Evolutionary conservation across 257 asterid species (phyloP).

Genomic region (Petunia secreta): DNA sequence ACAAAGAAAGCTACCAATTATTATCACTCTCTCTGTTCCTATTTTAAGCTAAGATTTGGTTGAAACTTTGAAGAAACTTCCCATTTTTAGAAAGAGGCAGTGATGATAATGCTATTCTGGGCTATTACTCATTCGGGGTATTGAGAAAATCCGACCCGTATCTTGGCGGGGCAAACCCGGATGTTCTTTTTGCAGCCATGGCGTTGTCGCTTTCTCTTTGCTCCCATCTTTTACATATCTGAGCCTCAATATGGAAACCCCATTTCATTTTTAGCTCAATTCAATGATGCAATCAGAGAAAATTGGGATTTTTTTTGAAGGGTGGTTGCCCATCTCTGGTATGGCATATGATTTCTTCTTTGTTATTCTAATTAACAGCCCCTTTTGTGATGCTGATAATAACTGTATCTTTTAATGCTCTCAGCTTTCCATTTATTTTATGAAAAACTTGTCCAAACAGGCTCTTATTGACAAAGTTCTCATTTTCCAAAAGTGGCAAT

Average conservation of each 20-base stretch:
- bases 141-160: constrained; percentile 25
- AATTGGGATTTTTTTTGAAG: background rate
- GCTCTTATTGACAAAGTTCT: background rate
- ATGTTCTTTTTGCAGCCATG: constrained; percentile 35
- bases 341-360: background rate
- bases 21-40: too few species aligned
- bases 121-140: background rate
- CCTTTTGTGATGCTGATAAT: background rate
- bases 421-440: background rate
- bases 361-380: background rate
- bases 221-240: constrained; percentile 1
- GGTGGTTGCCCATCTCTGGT: constrained; percentile 18
- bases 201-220: constrained; percentile 24
- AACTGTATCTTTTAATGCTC: background rate
- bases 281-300: background rate
- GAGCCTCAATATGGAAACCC: constrained; percentile 12
- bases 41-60: too few species aligned
- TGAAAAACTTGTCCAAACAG: background rate
- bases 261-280: too few species aligned
- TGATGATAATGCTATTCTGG: background rate
- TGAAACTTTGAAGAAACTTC: background rate
- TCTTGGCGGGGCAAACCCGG: constrained; percentile 38
- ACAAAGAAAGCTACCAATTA: too few species aligned
- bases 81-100: background rate
- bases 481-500: background rate